A percentile compares a stretch with the other conserved stretches of the same genome.
Conservation (phyloP, 2,329 filamentous ascomycete species). For the Trichoderma sp. region DNA sequence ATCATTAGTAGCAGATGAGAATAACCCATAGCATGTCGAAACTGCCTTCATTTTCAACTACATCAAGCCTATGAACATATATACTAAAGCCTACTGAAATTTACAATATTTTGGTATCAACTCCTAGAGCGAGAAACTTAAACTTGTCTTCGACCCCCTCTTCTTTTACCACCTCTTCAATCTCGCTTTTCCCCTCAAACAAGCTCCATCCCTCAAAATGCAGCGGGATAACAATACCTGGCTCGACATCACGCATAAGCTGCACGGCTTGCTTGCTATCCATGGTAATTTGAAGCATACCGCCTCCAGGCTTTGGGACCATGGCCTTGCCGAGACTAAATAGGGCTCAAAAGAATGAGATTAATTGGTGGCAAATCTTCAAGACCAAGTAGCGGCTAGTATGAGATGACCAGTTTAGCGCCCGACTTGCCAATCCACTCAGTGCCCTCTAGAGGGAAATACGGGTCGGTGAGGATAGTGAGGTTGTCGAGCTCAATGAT, state of each 20-base stretch:
- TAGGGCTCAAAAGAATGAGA: conserved; percentile 43
- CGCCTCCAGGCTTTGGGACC: conserved; percentile 26
- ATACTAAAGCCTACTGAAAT: neutral
- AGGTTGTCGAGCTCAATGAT: conserved; percentile 42
- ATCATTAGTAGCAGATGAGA: neutral
- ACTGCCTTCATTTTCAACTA: neutral
- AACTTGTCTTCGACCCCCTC: conserved; percentile 34
- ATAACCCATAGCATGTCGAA: neutral
- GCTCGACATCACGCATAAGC: conserved; percentile 38
- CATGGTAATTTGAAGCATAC: conserved; percentile 41
- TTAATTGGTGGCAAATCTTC: conserved; percentile 43
- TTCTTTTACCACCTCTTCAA: conserved; percentile 32
- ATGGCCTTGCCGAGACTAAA: conserved; percentile 40
- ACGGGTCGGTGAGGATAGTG: conserved; percentile 44
- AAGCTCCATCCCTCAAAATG: conserved; percentile 47
- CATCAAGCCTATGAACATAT: neutral
- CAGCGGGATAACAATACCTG: conserved; percentile 44
- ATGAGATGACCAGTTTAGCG: conserved; percentile 30
- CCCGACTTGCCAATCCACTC: conserved; percentile 30
- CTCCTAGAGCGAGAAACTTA: neutral
- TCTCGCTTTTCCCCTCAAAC: conserved; percentile 36
- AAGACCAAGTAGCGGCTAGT: conserved; percentile 36
- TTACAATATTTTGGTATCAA: neutral
- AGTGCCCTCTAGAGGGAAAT: conserved; percentile 41
- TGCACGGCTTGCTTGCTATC: conserved; percentile 39